Evolutionary conservation across 2,329 filamentous ascomycete species (phyloP).

Genomic region (Emergomyces pasteurianus): DNA sequence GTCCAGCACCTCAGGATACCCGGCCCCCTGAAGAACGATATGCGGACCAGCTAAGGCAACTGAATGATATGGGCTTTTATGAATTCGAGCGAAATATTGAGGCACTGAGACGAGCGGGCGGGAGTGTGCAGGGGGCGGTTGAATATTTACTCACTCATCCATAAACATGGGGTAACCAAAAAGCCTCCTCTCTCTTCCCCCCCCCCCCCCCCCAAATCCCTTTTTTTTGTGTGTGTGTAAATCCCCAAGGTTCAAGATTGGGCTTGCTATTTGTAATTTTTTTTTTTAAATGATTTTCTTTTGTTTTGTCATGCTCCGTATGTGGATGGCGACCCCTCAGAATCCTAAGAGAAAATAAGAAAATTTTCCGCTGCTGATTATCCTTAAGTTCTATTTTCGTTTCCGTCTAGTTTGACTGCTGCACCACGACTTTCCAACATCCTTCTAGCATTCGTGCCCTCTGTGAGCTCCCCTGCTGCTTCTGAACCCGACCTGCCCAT

Average conservation of each 20-base stretch:
- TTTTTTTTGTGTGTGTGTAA: neutral
- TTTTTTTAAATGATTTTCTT: neutral
- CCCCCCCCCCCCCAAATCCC: too few relatives aligned
- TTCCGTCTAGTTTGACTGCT: neutral
- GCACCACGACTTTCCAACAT: neutral
- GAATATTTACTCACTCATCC: slow-evolving; percentile 29
- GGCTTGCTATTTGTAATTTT: neutral
- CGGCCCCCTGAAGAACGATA: slow-evolving; percentile 90
- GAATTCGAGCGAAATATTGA: slow-evolving; percentile 91
- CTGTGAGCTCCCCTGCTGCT: neutral
- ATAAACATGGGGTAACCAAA: slow-evolving; percentile 6
- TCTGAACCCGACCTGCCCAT: too few relatives aligned
- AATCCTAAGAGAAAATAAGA: neutral
- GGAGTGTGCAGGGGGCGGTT: slow-evolving; percentile 74
- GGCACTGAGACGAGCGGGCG: slow-evolving; percentile 75
- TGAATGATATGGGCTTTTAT: slow-evolving; percentile 98
- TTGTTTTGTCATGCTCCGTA: neutral
- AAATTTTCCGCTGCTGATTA: neutral
- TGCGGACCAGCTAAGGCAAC: slow-evolving; percentile 73
- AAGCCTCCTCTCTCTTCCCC: neutral
- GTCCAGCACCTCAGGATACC: slow-evolving; percentile 57
- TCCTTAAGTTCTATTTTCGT: neutral
- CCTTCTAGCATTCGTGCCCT: neutral
- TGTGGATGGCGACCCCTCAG: neutral
- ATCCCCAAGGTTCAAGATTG: neutral